These are phyloP conservation scores for Exophiala sp. DNA, from an alignment of 2,329 filamentous ascomycete species.

Conservation along the genomic window DNA sequence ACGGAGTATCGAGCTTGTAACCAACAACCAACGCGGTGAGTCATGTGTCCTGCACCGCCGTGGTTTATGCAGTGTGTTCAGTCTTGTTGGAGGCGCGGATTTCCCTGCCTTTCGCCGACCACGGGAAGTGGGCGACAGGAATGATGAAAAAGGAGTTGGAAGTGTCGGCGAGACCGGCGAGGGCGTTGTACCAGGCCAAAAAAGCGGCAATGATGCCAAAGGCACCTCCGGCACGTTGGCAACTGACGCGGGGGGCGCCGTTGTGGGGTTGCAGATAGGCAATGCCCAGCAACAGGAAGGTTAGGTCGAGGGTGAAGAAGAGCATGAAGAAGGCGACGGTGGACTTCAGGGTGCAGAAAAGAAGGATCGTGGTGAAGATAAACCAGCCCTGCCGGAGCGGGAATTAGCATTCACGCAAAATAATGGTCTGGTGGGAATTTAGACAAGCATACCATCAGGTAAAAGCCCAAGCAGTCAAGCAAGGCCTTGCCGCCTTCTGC, in stretches of 20 bases:
- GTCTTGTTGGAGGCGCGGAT: conserved; percentile 48
- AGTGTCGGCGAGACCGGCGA: conserved; percentile 70
- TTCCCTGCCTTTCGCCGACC: conserved; percentile 71
- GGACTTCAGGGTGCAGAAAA: conserved; percentile 68
- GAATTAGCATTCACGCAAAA: neutral
- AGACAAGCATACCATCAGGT: conserved; percentile 56
- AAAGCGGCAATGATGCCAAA: conserved; percentile 80
- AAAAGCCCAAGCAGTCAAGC: conserved; percentile 63
- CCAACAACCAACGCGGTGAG: too few relatives aligned
- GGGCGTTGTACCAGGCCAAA: conserved; percentile 78
- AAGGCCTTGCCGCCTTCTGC: conserved; percentile 38
- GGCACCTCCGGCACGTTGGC: conserved; percentile 66
- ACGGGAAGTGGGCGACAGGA: conserved; percentile 90
- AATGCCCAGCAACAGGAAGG: conserved; percentile 66
- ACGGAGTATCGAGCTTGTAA: too few relatives aligned
- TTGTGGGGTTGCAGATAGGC: conserved; percentile 52
- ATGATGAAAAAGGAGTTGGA: conserved; percentile 81
- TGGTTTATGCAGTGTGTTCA: conserved; percentile 35
- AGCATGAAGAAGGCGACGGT: conserved; percentile 72
- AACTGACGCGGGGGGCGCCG: conserved; percentile 39
- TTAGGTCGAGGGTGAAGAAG: conserved; percentile 69
- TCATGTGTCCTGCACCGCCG: too few relatives aligned
- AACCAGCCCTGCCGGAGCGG: conserved; percentile 58
- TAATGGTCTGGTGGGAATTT: too few relatives aligned
- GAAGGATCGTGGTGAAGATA: conserved; percentile 71